Base-by-base conservation (phyloP, 805 yeast species). In the Candida dajiaensis region DNA sequence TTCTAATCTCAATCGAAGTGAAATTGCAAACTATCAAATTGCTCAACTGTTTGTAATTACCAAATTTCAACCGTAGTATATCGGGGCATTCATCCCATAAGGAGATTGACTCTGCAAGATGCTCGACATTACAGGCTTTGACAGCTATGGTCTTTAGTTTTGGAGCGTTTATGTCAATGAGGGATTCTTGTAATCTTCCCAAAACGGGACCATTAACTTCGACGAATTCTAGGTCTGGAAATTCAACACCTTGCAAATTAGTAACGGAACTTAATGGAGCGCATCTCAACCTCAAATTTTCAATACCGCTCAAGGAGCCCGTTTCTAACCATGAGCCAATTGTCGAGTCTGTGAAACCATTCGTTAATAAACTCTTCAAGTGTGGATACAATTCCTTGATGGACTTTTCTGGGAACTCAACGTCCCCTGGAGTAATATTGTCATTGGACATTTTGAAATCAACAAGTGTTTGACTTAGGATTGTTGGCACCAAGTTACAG, bases 91-190 rank as follows among this genome's bases (percentile, higher is more conserved):
- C 36, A 16, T 40, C 46, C 46, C 49, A 42, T 7, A 46, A 36
- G 11, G 49, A 42, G 11, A 28, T 13, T 9, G 43, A 40, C 13
- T 42, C 36, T n/a, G 35, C 29, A 7, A 46, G 21, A 16, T 42
- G 39, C 26, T 46, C 45, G 15, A 46, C 31, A 13, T 46, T 42
- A 15, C 42, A 59, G 10, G 43, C 47, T 3, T 33, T 55, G 18
- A 45, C 55, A n/a, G 50, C 52, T 6, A 37, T 18, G 1, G 55
- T 56, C 2, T 42, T 33, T 6, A 46, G 19, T 15, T 42, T 38
- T 26, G 45, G 45, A 29, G 45, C 33, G 13, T 39, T 42, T 33
- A 33, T 33, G 12, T 33, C 36, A 16, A 33, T 33, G 18, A 33
- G 9, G 5, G 20, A 7, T 3, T 33, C 33, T 19, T 28, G 37